Percentiles rank a stretch among this genome's conserved stretches.
These are phyloP conservation scores for Penicillium sp. DNA, from an alignment of 2,329 filamentous ascomycete species.

Conservation along the genomic window DNA sequence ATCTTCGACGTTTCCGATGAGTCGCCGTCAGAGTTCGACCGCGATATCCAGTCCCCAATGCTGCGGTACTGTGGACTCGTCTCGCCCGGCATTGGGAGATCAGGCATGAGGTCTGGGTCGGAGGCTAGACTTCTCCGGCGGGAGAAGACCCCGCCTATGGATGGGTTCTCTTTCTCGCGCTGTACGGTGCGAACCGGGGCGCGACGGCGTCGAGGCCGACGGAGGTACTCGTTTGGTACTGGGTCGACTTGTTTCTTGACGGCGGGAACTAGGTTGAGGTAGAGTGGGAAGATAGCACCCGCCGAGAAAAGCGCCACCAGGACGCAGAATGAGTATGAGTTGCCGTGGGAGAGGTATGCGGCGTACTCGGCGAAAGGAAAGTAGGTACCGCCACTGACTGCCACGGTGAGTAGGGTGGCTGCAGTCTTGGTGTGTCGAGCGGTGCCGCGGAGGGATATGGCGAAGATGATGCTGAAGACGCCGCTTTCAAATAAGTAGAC, in stretches of 20 bases:
- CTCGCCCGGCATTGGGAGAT: conserved; percentile 16
- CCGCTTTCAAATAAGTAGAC: conserved; percentile 58
- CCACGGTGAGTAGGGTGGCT: conserved; percentile 49
- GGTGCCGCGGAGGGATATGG: conserved; percentile 54
- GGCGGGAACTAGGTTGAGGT: conserved; percentile 47
- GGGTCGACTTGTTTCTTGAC: conserved; percentile 51
- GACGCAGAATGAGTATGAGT: conserved; percentile 50
- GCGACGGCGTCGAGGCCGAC: conserved; percentile 24
- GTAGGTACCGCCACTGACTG: conserved; percentile 51
- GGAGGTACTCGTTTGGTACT: conserved; percentile 36
- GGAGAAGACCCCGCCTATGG: conserved; percentile 28
- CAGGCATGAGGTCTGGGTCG: conserved; percentile 20
- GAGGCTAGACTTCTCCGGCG: conserved; percentile 27
- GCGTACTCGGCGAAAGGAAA: conserved; percentile 54
- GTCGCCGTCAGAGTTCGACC: not conserved
- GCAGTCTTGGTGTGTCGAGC: conserved; percentile 56
- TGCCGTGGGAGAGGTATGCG: conserved; percentile 36
- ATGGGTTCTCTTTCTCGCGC: conserved; percentile 29
- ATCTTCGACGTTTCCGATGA: not conserved
- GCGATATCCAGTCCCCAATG: not conserved
- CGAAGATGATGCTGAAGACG: conserved; percentile 56
- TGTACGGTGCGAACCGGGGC: conserved; percentile 8
- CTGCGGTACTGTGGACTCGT: conserved; percentile 2
- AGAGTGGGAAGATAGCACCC: conserved; percentile 51
- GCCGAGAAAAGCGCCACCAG: conserved; percentile 49